Evolutionary conservation across 768 basidiomycete species (phyloP), one percentile per base, ranked within the genome.

Genomic region (Trametes cingulata): DNA sequence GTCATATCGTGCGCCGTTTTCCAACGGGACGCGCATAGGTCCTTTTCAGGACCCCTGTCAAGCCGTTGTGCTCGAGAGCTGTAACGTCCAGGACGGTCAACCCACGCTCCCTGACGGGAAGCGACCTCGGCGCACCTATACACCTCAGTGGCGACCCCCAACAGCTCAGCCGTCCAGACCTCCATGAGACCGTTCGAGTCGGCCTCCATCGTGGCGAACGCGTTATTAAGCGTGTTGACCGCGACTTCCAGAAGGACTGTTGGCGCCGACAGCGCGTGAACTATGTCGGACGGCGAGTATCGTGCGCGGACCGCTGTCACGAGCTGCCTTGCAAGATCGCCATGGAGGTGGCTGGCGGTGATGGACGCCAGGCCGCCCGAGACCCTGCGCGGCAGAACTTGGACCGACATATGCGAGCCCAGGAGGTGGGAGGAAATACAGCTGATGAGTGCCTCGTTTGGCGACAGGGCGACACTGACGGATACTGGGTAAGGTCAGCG

Each of bases 1-100:
- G 83, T 84, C 52, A 90, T 80, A 56, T 91, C 87, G 54, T 85
- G 85, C 3, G 82, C 82, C n/a, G 80, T 79, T 64, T 77, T 77
- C 81, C 84, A 87, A n/a, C 84, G 79, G 2, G 71, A 73, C 22
- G 75, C 73, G 24, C 84, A 65, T 5, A 71, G 57, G 10, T 79
- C 76, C 48, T 75, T 76, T 17, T 83, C 81, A 6, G 71, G 47
- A 12, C 70, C 71, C 14, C 71, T 69, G 22, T 61, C 57, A 13
- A 67, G 66, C n/a, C 50, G 57, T 52, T 63, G 68, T 6, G 73
- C 71, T 56, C 72, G 73, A 25, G 73, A 62, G 64, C 80, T 80
- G 63, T 22, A n/a, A 29, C 49, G 50, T 40, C 9, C n/a, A 2
- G 25, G 20, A 24, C 14, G 33, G 36, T 24, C 19, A 25, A 15